A percentile compares a stretch with the other conserved stretches of the same genome.
phyloP scores from a whole-genome alignment of 345 rosid species.

The Pelargonium nanum region DNA sequence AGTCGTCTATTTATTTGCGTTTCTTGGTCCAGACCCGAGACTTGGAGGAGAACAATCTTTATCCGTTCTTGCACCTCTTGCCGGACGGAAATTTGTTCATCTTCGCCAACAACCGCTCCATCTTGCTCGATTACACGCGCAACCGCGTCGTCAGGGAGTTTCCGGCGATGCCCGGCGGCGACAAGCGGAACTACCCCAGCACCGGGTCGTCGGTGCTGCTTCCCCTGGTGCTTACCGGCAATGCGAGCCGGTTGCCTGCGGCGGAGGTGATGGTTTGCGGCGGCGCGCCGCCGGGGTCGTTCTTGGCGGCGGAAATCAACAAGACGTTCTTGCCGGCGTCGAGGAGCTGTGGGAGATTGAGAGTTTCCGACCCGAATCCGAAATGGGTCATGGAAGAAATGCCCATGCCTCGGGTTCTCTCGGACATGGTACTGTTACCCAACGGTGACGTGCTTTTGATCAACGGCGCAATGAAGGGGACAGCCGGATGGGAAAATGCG shows the following conservation, averaged over 20 bases:
- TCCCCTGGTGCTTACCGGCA: constrained; percentile 33
- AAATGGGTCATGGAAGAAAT: constrained; percentile 66
- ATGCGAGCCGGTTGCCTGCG: background rate
- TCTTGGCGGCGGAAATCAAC: constrained; percentile 25
- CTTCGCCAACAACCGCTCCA: constrained; percentile 64
- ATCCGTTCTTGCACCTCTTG: constrained; percentile 64
- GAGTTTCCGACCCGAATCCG: constrained; percentile 49
- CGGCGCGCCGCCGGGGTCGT: constrained; percentile 55
- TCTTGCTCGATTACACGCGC: constrained; percentile 35
- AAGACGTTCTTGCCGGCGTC: constrained; percentile 46
- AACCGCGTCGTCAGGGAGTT: constrained; percentile 43
- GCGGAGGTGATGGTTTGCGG: constrained; percentile 82
- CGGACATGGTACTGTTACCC: constrained; percentile 59
- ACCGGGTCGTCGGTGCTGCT: constrained; percentile 80
- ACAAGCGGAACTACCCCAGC: constrained; percentile 62
- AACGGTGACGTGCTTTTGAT: constrained; percentile 50
- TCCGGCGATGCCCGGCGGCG: constrained; percentile 54
- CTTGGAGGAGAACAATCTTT: constrained; percentile 68
- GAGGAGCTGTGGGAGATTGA: constrained; percentile 55
- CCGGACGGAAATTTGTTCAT: constrained; percentile 73
- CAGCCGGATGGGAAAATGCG: constrained; percentile 78
- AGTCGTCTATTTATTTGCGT: constrained; percentile 19
- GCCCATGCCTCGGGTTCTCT: constrained; percentile 74
- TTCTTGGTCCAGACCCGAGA: constrained; percentile 70
- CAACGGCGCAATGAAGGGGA: constrained; percentile 68